These are phyloP conservation scores for Incumbomyces lentus DNA, from an alignment of 2,329 filamentous ascomycete species.

Conservation along the genomic window DNA sequence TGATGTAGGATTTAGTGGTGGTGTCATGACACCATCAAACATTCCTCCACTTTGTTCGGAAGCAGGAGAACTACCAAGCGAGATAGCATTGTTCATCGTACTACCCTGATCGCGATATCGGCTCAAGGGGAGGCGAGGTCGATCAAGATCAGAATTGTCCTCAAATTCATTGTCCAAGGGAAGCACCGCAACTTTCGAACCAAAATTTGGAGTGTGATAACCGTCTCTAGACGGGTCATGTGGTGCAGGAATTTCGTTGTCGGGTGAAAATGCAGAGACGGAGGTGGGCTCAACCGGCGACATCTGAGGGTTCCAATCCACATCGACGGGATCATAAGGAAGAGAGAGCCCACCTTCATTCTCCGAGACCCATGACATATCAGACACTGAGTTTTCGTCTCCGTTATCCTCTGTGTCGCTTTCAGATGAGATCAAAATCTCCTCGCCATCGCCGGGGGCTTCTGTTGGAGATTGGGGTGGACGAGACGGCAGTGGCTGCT, in stretches of 20 bases:
- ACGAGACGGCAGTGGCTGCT: conserved; percentile 3
- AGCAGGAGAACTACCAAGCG: conserved; percentile 1
- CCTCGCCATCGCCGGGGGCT: conserved; percentile 33
- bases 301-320: conserved; percentile 2
- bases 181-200: background rate
- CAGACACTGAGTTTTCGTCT: background rate
- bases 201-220: background rate
- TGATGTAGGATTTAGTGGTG: conserved; percentile 3
- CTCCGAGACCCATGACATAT: conserved; percentile 2
- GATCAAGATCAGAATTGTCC: conserved; percentile 3
- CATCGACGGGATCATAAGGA: background rate
- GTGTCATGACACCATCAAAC: background rate
- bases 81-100: background rate
- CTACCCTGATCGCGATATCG: conserved; percentile 1
- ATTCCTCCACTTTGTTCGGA: background rate
- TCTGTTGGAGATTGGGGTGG: conserved; percentile 1
- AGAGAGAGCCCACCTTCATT: conserved; percentile 1
- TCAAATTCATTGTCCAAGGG: conserved; percentile 2
- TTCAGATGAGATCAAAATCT: conserved; percentile 29
- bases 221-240: background rate
- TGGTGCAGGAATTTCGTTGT: too few species aligned
- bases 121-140: background rate
- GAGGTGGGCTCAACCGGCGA: background rate
- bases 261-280: too few species aligned
- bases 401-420: background rate